Evolutionary conservation across 306 rosid species (phyloP).

Genomic region (Acacia confusa): DNA sequence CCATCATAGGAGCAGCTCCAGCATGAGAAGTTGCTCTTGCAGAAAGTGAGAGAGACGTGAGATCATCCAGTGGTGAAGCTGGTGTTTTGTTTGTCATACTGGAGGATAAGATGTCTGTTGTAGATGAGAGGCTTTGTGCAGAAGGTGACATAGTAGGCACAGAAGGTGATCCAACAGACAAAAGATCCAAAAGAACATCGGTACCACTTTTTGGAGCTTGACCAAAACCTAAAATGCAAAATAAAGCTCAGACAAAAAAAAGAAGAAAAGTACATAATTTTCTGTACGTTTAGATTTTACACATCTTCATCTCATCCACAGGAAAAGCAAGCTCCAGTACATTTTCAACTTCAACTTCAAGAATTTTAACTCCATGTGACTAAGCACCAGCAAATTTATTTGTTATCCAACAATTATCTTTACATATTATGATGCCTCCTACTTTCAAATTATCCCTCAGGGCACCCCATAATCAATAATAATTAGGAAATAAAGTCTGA

Average conservation of each 20-base stretch:
- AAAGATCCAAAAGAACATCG: conserved; percentile 78
- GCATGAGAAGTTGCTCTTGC: conserved; percentile 50
- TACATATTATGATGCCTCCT: background rate
- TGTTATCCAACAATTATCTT: background rate
- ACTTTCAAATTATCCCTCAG: background rate
- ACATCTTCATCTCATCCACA: background rate
- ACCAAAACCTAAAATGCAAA: conserved; percentile 47
- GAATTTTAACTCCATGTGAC: background rate
- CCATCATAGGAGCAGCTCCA: conserved; percentile 63
- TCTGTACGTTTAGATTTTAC: background rate
- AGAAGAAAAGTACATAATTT: background rate
- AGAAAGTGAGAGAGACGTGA: conserved; percentile 65
- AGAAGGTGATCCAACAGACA: conserved; percentile 82
- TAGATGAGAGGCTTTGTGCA: conserved; percentile 49
- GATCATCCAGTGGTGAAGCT: conserved; percentile 62
- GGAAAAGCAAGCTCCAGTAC: background rate
- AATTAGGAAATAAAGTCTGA: background rate
- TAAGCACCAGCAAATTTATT: background rate
- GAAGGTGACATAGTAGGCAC: conserved; percentile 48
- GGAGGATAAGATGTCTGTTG: conserved; percentile 55
- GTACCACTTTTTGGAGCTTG: conserved; percentile 66
- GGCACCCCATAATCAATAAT: background rate
- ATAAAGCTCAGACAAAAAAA: conserved; percentile 26
- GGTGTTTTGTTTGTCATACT: conserved; percentile 52
- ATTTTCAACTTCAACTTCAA: background rate